phyloP scores from a whole-genome alignment of 306 rosid genomes.

The Benincasa hispida region DNA sequence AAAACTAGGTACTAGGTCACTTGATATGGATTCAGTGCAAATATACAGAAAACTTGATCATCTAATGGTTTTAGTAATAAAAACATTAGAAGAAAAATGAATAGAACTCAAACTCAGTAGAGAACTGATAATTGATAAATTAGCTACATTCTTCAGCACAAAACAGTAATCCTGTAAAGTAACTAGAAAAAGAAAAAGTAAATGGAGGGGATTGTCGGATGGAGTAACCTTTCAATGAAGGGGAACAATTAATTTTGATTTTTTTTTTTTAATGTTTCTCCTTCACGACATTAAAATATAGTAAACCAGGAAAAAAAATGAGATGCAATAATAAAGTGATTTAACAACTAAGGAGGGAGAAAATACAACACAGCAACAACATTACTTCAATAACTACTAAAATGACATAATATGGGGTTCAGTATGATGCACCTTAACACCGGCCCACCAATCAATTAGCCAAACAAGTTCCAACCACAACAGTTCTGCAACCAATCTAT shows the following conservation, averaged over 20 bases:
- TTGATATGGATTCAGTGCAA: background rate
- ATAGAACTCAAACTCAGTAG: background rate
- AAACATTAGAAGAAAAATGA: background rate
- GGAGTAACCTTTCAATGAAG: background rate
- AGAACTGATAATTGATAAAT: background rate
- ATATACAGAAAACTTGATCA: background rate
- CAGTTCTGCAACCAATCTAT: constrained; percentile 11
- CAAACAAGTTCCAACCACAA: constrained; percentile 17
- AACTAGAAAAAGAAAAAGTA: background rate
- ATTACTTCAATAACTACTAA: background rate
- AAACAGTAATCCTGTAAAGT: background rate
- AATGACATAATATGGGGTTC: background rate
- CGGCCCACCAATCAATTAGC: constrained; percentile 18
- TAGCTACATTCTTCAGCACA: background rate
- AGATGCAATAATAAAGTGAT: background rate
- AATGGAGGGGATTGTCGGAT: background rate
- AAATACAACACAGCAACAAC: background rate
- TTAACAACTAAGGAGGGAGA: background rate
- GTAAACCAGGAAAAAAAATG: no score
- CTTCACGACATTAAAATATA: background rate
- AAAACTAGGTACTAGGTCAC: background rate
- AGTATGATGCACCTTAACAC: background rate
- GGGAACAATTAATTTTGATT: background rate
- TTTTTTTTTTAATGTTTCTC: background rate
- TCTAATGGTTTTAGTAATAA: background rate